Base-by-base conservation (phyloP, 2,329 filamentous ascomycete species). In the Exophiala bonariae region DNA sequence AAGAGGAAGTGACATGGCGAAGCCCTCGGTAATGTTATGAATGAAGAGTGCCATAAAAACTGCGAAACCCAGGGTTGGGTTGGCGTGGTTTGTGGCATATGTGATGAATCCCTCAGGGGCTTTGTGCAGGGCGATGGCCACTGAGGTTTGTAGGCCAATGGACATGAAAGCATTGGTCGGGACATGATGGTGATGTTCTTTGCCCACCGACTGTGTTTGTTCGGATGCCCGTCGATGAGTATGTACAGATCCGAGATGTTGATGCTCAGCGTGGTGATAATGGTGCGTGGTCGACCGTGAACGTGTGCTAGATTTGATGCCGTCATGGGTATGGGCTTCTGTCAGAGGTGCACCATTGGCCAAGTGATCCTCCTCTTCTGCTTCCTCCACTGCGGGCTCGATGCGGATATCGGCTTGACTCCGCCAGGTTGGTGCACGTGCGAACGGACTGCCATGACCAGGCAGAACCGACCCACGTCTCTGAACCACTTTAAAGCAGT, bases 11-110 rank as follows among this genome's bases (percentile, higher is more conserved):
- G 90, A 89, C 79, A 99, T 86, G 52, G 91, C 89, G 64, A 97
- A 97, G 2, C 93, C 93, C 71, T 99, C 93, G 20, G 89, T 91
- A 61, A 99, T 95, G 71, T 97, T 99, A 77, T 99, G 93, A 49
- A 99, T 92, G 64, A 96, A 96, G 6, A 99, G 79, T 1, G 93
- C 92, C 67, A 97, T 81, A 71, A 99, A 99, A 44, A 99, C 89
- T 42, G 88, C 87, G 67, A 96, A 83, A 16, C 93, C 93, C 0
- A 99, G 81, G 0, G 80, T 76, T 0, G 93, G 91, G 65, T 91
- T 97, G 10, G 90, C 92, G 64, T 99, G 93, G 68, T 97, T 99
- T 8, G 93, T 96, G 8, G 93, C 92, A 65, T 95, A 99, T 1
- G 92, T 97, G 59, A 99, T 85, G 67, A 85, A 85, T 31, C 82